Conservation (phyloP, 208 protist species). For the Leishmania amazonensis region DNA sequence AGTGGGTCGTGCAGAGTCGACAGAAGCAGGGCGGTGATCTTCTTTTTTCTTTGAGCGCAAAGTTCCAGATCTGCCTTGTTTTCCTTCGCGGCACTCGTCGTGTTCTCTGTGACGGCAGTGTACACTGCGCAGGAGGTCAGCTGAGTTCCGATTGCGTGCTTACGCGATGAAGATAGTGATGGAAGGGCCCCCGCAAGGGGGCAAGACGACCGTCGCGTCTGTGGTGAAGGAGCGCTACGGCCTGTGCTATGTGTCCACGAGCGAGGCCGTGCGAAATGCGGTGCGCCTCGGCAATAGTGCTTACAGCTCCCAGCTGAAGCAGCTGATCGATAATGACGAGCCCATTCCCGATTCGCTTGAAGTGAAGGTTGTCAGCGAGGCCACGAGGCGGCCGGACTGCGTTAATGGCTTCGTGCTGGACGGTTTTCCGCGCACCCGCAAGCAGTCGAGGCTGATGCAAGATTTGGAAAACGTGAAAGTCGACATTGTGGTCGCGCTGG, state of each 20-base stretch:
- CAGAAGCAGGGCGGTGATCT: neutral
- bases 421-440: conserved; percentile 78
- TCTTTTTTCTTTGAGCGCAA: neutral
- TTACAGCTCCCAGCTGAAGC: conserved; percentile 55
- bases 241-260: conserved; percentile 79
- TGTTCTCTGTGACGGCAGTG: neutral
- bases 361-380: conserved; percentile 68
- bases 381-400: conserved; percentile 78
- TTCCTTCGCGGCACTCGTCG: neutral
- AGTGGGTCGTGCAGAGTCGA: neutral
- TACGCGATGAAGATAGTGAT: conserved; percentile 73
- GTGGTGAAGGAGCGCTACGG: conserved; percentile 87
- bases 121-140: neutral
- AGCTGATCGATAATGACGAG: conserved; percentile 66
- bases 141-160: neutral
- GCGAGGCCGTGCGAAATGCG: conserved; percentile 69
- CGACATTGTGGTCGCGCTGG: conserved; percentile 73
- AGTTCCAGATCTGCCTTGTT: neutral
- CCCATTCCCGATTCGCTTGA: conserved; percentile 69
- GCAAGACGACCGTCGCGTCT: conserved; percentile 79
- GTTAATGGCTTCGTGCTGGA: conserved; percentile 92
- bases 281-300: conserved; percentile 63
- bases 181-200: conserved; percentile 72
- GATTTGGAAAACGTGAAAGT: conserved; percentile 47
- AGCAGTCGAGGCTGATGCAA: conserved; percentile 70